Base-by-base conservation (phyloP, 2,329 filamentous ascomycete species). In the Amesomyces nigricolor region DNA sequence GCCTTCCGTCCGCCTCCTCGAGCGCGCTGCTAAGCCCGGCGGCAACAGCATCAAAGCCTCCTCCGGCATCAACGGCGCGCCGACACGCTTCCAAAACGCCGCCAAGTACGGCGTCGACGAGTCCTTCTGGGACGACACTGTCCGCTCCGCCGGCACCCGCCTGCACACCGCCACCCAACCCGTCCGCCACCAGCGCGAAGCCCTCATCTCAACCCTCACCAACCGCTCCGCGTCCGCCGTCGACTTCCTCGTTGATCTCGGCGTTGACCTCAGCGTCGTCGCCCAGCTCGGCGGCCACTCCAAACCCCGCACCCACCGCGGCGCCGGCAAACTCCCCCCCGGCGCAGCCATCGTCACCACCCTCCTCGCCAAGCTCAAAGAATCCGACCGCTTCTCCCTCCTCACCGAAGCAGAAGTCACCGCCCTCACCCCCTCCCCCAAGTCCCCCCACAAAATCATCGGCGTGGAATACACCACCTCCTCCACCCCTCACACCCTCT, bases 41-140 rank as follows among this genome's bases (percentile, higher is more conserved):
- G 82, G 82, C 2, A 86, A 86, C 63, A 81, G 76, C 63, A 84
- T 86, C 68, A 86, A 86, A 68, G 83, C 83, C 0, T 86, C 82
- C 0, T 85, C 82, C 0, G 83, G 82, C 0, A 86, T 86, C 67
- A 86, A 85, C 60, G 83, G 81, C 6, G 81, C 81, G 0, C 75
- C 75, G 0, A 86, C 83, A 0, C 72, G 71, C 3, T 85, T 79
- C 58, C 83, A 87, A 64, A 66, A 67, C 10, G 68, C 64, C 2
- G 43, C 56, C 4, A 37, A 49, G n/a, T 51, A 64, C 42, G 59
- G 65, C 16, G 60, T 64, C 43, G 60, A 66, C 19, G 59, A 64
- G 19, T 61, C 68, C 0, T 85, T 84, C 62, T 78, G 75, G 61
- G 66, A 72, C 26, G 82, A 86, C 66, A 85, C 83, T 0, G 62